Evolutionary conservation across 139 green algal genomes (phyloP), one percentile per base, ranked within the genome.

Genomic region (Chlorella sp.): DNA sequence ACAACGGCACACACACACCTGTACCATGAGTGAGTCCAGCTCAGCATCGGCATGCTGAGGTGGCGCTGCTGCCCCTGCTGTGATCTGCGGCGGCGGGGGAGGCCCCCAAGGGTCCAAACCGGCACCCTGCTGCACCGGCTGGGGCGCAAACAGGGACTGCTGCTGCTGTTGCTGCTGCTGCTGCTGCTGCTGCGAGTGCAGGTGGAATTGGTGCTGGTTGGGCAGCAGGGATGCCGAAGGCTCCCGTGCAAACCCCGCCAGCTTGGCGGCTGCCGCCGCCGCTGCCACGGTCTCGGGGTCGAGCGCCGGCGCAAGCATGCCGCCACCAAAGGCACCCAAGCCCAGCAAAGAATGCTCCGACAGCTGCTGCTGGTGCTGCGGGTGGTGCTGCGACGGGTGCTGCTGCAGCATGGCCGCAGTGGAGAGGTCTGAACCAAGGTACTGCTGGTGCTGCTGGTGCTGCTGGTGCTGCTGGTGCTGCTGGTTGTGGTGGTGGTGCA

Each of bases 111-210:
- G 30, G 32, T 26, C 73, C 32, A 36, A 3, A n/a, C 3, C 32
- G 11, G 28, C n/a, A 32, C 68, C 68, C 68, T 76, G 68, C 68
- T 57, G 48, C 48, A 57, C 48, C 48, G 48, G 9, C 48, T 57
- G 48, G 48, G 48, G 48, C 48, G 48, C 28, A 76, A 76, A 36
- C 68, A 32, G 64, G 64, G 16, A 28, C 64, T 71, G 64, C 64
- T 76, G 73, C 73, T 80, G 73, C 73, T 42, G 73, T n/a, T 80
- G 73, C 73, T 80, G 75, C 34, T 34, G n/a, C 34, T 81, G n/a
- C 73, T 42, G 73, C n/a, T 7, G 28, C 9, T 80, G 73, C 71
- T 36, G 71, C 73, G 60, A 68, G 60, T 80, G 73, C n/a, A n/a
- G 73, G 34, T 48, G 34, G 75, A 32, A 28, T 2, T 26, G 64